Evolutionary conservation across 2,329 filamentous ascomycete genomes (phyloP), one percentile per base, ranked within the genome.

Genomic region (Trichoderma cornu-damae): DNA sequence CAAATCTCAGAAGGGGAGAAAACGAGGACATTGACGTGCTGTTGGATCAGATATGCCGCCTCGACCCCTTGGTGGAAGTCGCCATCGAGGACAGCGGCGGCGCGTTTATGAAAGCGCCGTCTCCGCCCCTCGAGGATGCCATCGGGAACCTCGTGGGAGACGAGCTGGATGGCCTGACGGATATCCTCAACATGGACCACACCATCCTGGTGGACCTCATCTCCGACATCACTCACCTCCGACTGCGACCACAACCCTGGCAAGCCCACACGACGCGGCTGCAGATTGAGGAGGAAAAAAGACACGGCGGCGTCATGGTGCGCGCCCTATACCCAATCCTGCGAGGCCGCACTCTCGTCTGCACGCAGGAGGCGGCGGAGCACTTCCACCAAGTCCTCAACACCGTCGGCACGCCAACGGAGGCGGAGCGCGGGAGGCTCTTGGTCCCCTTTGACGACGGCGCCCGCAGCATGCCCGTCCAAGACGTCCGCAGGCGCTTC

Each of bases 131-230:
- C 9, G 61, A 65, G 0, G 58, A 50, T 14, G 70, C 70, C 18
- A 60, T 74, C 7, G 43, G 57, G 4, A 69, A 67, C 12, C 64
- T 75, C 1, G 54, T 72, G 6, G 64, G 67, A 2, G 60, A 71
- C 53, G 66, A 70, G 42, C 61, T 70, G 12, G 66, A 62, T 14
- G 63, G 65, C 7, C 70, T 75, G 16, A 73, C 73, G 4, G 16
- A 61, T 0, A 72, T 69, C 4, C 57, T 76, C 18, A 76, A 75
- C 58, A 64, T 76, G 52, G 73, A 76, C 42, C 73, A 75, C 55
- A 74, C 73, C 5, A 67, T 75, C 38, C 69, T 76, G 12, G 69
- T 75, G 38, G 70, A 73, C 40, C 65, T 76, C 26, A 68, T 72
- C 32, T 75, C 73, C 1, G 73, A 76, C 50, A 65, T 75, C 11